Base-by-base conservation (phyloP, 345 rosid species). In the Hibiscus tridactylites region DNA sequence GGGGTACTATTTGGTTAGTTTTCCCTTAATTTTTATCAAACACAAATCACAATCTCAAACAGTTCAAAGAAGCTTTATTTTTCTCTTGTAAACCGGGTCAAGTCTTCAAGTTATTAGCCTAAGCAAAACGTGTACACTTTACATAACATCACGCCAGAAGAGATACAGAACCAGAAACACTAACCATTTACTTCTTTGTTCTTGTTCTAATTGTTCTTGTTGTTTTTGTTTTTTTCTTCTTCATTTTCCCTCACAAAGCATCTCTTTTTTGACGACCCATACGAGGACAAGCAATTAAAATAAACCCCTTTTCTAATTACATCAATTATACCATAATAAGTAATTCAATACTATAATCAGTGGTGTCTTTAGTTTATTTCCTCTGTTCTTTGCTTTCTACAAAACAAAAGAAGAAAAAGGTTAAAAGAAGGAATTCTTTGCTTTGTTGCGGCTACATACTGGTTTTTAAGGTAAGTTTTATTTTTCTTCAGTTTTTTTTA, bases 211-310 rank as follows among this genome's bases (percentile, higher is more conserved):
- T 49, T 15, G 19, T 15, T 50, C 54, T 50, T 3, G n/a, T 49
- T 49, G 52, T 42, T 64, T 9, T 61, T 29, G 3, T n/a, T 35
- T 3, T 9, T 5, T 19, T 9, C 29, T 61, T 21, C 24, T 21
- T 21, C 24, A 21, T 21, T 44, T 5, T 42, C 28, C 19, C 56
- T 5, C 52, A 37, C 46, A 6, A 47, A 49, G 3, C 7, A 19
- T 42, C 24, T 61, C n/a, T 3, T 67, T 31, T 31, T 57, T 44
- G 71, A 74, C 82, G 79, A 50, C 74, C 35, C 29, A 65, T 42
- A 26, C 75, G 70, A 79, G 65, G 78, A 77, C 4, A n/a, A 9
- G 10, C 2, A 7, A 12, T 17, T 11, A 26, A 15, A 9, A 19
- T 5, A 29, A 28, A 1, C 3, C 26, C 46, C 29, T n/a, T 42